Evolutionary conservation across 1,139 yeast genomes (phyloP), one percentile per base, ranked within the genome.

Genomic region (Nadsonia starkeyi-henricii): DNA sequence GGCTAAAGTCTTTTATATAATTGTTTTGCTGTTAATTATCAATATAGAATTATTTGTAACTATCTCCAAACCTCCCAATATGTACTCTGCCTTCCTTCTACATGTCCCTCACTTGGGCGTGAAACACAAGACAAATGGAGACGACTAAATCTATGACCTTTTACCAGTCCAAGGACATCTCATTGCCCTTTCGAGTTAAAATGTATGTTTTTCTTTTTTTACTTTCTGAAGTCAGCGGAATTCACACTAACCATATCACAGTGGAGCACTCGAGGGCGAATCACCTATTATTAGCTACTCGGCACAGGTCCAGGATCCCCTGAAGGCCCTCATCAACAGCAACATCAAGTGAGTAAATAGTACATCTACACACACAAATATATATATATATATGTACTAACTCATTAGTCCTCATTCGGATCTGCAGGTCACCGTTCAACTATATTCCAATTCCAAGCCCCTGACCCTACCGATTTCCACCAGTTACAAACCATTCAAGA

Each of bases 111-210:
- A n/a, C n/a, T n/a, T n/a, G n/a, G n/a, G 12, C 30, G 30, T 7
- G 7, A 26, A 26, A 12, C 30, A 26, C 12, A 26, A 26, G 7
- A 26, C 20, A 20, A 23, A 71, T 71, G 74, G 70, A 59, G 57
- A 70, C n/a, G n/a, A n/a, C 63, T 48, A 70, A 64, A 58, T 75
- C 76, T 41, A 72, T 77, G 43, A 77, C 88, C 1, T 85, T 85
- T 63, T 86, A 86, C 48, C 72, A 82, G 9, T 81, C 95, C 1
- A 79, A 81, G 55, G 95, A 86, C 59, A 64, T 88, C 21, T 70
- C 74, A 30, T 63, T 73, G 1, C 85, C 85, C 0, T 67, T 80
- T 50, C 62, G 69, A 44, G 65, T 79, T 28, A 77, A 70, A 53
- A 63, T 77, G 58, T 58, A 50, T 26, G 59, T 55, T 43, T 39